These are phyloP conservation scores for Plantago coronopus DNA, from an alignment of 305 asterid species.

Conservation along the genomic window DNA sequence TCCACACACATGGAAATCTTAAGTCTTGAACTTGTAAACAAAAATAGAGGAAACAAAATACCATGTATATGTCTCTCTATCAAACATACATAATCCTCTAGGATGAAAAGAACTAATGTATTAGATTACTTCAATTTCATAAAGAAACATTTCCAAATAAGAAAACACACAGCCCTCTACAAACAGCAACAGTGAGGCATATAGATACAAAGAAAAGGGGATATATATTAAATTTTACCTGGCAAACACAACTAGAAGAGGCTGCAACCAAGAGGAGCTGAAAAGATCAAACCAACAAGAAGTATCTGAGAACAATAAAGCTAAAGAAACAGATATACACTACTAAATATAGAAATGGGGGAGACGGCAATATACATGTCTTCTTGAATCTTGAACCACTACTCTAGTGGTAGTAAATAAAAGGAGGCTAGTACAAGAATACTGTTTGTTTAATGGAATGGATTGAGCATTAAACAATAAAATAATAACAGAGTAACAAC, in stretches of 20 bases:
- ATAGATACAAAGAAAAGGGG: background rate
- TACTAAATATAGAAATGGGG: background rate
- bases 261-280: background rate
- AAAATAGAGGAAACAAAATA: background rate
- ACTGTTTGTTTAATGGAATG: background rate
- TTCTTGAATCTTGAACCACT: background rate
- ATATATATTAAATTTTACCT: background rate
- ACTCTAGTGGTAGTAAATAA: constrained; percentile 1
- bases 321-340: background rate
- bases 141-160: background rate
- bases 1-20: background rate
- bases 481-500: background rate
- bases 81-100: too few relatives aligned
- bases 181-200: background rate
- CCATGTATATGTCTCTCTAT: background rate
- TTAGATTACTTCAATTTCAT: background rate
- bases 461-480: background rate
- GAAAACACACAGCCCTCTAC: background rate
- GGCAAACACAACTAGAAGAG: background rate
- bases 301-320: background rate
- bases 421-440: background rate
- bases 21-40: background rate
- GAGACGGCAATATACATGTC: background rate
- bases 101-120: too few relatives aligned
- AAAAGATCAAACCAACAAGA: background rate